Conservation (phyloP, 2,329 filamentous ascomycete species). For the Ilyonectria robusta region DNA sequence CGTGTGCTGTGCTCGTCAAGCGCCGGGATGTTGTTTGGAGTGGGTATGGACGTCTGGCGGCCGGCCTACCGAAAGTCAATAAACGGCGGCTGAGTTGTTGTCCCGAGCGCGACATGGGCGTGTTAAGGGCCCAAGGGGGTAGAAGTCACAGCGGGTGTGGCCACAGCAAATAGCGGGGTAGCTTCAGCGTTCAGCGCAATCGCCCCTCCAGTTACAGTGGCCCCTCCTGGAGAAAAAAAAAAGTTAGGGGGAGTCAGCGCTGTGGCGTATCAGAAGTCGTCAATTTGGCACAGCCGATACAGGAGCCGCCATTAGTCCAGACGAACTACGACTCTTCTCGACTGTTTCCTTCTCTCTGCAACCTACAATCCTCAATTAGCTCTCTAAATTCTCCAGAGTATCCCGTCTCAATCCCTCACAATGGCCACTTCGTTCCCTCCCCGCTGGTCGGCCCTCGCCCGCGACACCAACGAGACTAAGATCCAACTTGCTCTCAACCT, state of each 20-base stretch:
- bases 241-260: slow-evolving; percentile 32
- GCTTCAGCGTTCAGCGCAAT: slow-evolving; percentile 37
- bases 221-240: slow-evolving; percentile 38
- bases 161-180: slow-evolving; percentile 49
- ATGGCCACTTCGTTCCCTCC: slow-evolving; percentile 50
- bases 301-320: slow-evolving; percentile 42
- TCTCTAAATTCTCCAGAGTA: background rate
- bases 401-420: slow-evolving; percentile 3
- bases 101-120: slow-evolving; percentile 31
- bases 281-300: slow-evolving; percentile 50
- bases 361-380: slow-evolving; percentile 30
- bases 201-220: slow-evolving; percentile 28
- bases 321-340: slow-evolving; percentile 17
- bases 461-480: slow-evolving; percentile 98
- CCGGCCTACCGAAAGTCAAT: slow-evolving; percentile 44
- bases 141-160: slow-evolving; percentile 44
- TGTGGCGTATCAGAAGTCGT: slow-evolving; percentile 44
- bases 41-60: slow-evolving; percentile 29
- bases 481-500: slow-evolving; percentile 94
- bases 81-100: slow-evolving; percentile 28
- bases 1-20: slow-evolving; percentile 10
- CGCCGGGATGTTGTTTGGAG: slow-evolving; percentile 35
- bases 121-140: slow-evolving; percentile 38
- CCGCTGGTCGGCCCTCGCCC: slow-evolving; percentile 84
- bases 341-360: slow-evolving; percentile 8